Percentiles rank a stretch among this genome's conserved stretches.
phyloP scores from a whole-genome alignment of 768 basidiomycete species.

The Mycena vitilis region DNA sequence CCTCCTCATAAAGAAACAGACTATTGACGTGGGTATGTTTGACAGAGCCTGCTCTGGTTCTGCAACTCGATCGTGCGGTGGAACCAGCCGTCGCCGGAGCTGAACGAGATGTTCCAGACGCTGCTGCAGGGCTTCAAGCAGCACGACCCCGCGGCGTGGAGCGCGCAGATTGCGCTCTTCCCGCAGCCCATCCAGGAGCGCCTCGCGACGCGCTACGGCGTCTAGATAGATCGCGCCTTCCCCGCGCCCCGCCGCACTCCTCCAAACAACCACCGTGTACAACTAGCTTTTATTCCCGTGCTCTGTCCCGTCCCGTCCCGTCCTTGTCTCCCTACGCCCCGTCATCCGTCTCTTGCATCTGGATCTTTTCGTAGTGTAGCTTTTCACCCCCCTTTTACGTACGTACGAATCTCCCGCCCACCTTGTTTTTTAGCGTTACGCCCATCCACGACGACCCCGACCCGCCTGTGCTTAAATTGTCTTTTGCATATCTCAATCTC shows the following conservation, averaged over 20 bases:
- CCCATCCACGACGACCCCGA: slow-evolving; percentile 18
- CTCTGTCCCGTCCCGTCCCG: slow-evolving; percentile 9
- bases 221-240: slow-evolving; percentile 57
- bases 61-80: slow-evolving; percentile 97
- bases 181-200: slow-evolving; percentile 92
- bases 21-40: neutral
- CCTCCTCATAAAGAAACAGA: slow-evolving; percentile 19
- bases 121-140: slow-evolving; percentile 91
- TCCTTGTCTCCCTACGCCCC: slow-evolving; percentile 5
- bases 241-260: neutral
- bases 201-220: slow-evolving; percentile 86
- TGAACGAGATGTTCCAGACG: slow-evolving; percentile 94
- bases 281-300: slow-evolving; percentile 28
- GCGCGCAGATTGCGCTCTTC: slow-evolving; percentile 82
- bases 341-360: slow-evolving; percentile 57
- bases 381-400: slow-evolving; percentile 14
- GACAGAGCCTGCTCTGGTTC: slow-evolving; percentile 94
- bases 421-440: slow-evolving; percentile 24
- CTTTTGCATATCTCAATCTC: slow-evolving; percentile 43
- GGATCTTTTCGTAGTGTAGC: slow-evolving; percentile 46
- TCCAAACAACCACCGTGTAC: slow-evolving; percentile 17
- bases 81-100: slow-evolving; percentile 90
- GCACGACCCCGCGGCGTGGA: slow-evolving; percentile 89
- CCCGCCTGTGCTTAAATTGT: slow-evolving; percentile 23
- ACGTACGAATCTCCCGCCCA: neutral